Conservation (phyloP, 495 filamentous ascomycete species). For the Talaromyces proteolyticus region DNA sequence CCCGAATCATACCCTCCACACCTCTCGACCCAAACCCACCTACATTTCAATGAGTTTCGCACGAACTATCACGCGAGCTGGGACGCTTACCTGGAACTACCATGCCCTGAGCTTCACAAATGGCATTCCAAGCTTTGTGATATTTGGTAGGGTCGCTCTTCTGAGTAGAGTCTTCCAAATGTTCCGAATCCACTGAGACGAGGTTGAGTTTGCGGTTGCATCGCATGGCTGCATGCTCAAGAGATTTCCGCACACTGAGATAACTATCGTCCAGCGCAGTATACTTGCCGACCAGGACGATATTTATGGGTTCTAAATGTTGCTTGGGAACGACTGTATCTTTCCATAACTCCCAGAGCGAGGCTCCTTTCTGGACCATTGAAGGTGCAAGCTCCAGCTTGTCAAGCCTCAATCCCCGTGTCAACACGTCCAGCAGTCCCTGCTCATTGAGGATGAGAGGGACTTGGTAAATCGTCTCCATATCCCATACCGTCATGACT, state of each 20-base stretch:
- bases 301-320: slow-evolving; percentile 52
- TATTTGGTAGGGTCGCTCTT: slow-evolving; percentile 53
- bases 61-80: not conserved
- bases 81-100: slow-evolving; percentile 41
- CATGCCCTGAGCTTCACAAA: slow-evolving; percentile 53
- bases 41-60: not conserved
- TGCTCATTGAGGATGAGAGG: slow-evolving; percentile 71
- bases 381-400: slow-evolving; percentile 28
- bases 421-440: slow-evolving; percentile 52
- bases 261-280: slow-evolving; percentile 65
- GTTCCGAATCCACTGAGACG: slow-evolving; percentile 63
- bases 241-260: slow-evolving; percentile 60
- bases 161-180: slow-evolving; percentile 54
- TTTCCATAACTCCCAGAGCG: slow-evolving; percentile 62
- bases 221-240: slow-evolving; percentile 77
- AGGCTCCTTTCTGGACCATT: slow-evolving; percentile 45
- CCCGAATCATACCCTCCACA: slow-evolving; percentile 70
- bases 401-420: slow-evolving; percentile 50
- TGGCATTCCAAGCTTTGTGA: slow-evolving; percentile 69
- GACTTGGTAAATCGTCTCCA: slow-evolving; percentile 73
- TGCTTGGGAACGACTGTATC: slow-evolving; percentile 52
- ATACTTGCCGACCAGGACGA: slow-evolving; percentile 80
- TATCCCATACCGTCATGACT: slow-evolving; percentile 67
- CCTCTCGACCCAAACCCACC: slow-evolving; percentile 66
- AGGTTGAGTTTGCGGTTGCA: slow-evolving; percentile 64